Conservation (phyloP, 352 stramenopile genomes). For the Globisporangium alternatum region DNA sequence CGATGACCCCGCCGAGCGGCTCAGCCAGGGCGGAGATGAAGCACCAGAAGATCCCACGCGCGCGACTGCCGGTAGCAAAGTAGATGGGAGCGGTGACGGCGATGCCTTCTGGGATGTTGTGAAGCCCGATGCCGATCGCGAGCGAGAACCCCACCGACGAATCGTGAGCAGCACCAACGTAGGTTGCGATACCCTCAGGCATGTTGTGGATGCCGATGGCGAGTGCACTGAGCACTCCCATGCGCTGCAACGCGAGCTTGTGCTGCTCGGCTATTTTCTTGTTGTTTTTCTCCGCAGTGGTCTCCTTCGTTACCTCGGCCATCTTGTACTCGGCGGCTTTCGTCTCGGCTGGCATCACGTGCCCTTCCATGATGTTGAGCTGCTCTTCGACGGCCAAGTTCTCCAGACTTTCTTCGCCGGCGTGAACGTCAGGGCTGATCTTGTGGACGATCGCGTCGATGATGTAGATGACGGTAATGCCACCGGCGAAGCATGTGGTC, state of each 20-base stretch:
- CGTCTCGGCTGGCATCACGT: neutral
- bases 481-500: constrained; percentile 85
- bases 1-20: constrained; percentile 87
- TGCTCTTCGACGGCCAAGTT: neutral
- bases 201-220: constrained; percentile 96
- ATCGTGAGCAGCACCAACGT: constrained; percentile 87
- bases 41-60: constrained; percentile 93
- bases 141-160: constrained; percentile 89
- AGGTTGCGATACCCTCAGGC: constrained; percentile 94
- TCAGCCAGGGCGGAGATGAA: constrained; percentile 87
- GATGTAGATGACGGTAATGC: constrained; percentile 61
- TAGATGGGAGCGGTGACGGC: constrained; percentile 96
- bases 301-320: neutral
- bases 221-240: constrained; percentile 91
- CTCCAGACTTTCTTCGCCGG: neutral
- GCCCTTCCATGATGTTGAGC: neutral
- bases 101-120: constrained; percentile 97
- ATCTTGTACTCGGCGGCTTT: neutral
- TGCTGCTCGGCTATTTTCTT: neutral
- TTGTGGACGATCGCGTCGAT: constrained; percentile 44
- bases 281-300: neutral
- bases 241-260: constrained; percentile 28
- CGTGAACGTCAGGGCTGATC: constrained; percentile 22
- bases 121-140: constrained; percentile 93
- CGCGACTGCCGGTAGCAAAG: constrained; percentile 93